phyloP scores from a whole-genome alignment of 164 flowering plant genomes.

The Macadamia tetraphylla region DNA sequence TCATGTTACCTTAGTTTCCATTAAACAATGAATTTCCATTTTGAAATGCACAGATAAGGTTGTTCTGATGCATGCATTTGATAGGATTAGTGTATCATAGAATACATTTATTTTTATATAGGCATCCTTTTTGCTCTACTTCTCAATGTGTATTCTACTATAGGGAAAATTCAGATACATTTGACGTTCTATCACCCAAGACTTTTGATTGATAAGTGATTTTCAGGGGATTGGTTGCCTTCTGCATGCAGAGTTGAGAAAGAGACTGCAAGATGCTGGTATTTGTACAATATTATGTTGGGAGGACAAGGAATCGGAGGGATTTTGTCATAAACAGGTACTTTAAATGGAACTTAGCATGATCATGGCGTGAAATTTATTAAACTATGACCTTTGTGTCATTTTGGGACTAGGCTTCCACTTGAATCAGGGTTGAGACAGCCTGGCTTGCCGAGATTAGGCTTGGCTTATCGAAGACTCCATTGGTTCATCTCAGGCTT shows the following conservation, averaged over 20 bases:
- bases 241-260: slow-evolving; percentile 57
- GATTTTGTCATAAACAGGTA: slow-evolving; percentile 93
- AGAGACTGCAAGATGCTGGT: slow-evolving; percentile 70
- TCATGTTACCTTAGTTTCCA: no score
- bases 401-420: no score
- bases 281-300: slow-evolving; percentile 67
- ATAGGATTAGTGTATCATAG: background rate
- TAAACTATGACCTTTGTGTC: no score
- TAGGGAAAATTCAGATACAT: background rate
- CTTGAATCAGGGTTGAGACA: no score
- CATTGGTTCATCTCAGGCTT: no score
- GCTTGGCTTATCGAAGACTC: no score
- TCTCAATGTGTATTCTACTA: background rate
- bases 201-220: no score
- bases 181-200: background rate
- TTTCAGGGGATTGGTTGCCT: slow-evolving; percentile 69
- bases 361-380: background rate
- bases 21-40: no score
- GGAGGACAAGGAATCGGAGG: slow-evolving; percentile 90
- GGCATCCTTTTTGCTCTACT: no score
- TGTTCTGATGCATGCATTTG: background rate
- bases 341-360: slow-evolving; percentile 1
- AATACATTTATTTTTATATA: background rate
- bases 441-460: no score
- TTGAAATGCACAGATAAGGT: no score